phyloP scores from a whole-genome alignment of 352 stramenopile species.

The Bremia lactucae region DNA sequence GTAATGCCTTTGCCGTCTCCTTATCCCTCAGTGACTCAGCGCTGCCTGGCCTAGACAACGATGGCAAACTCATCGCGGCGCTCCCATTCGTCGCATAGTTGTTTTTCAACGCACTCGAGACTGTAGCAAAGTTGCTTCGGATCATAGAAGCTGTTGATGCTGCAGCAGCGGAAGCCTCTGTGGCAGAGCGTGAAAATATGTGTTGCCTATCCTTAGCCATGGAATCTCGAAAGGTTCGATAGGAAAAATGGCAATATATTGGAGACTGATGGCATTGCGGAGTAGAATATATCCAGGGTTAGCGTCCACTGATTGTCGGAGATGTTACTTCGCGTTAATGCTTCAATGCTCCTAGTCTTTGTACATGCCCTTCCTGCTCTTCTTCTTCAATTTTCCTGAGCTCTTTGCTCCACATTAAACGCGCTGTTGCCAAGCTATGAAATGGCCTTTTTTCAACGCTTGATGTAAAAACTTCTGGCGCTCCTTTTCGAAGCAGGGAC shows the following conservation, averaged over 20 bases:
- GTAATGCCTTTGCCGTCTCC: constrained; percentile 6
- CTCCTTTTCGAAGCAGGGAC: too few relatives aligned
- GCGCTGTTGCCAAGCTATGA: constrained; percentile 11
- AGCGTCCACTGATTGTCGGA: constrained; percentile 4
- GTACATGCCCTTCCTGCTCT: constrained; percentile 22
- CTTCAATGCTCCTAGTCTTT: constrained; percentile 13
- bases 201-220: constrained; percentile 24
- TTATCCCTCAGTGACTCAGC: constrained; percentile 13
- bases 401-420: constrained; percentile 5
- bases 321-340: too few relatives aligned
- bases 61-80: neutral
- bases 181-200: constrained; percentile 33
- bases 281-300: constrained; percentile 13
- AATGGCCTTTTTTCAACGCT: constrained; percentile 1
- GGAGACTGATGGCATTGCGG: neutral
- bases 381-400: constrained; percentile 17
- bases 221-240: constrained; percentile 1
- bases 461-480: neutral
- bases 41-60: constrained; percentile 12
- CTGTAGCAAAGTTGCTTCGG: constrained; percentile 26
- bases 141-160: constrained; percentile 19
- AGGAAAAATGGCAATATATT: constrained; percentile 1
- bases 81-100: constrained; percentile 3
- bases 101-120: constrained; percentile 20
- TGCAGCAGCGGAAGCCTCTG: constrained; percentile 23